Percentiles rank a stretch among this genome's conserved stretches.
Evolutionary conservation across 148 eudicot species (phyloP).

Genomic region (Silene latifolia): DNA sequence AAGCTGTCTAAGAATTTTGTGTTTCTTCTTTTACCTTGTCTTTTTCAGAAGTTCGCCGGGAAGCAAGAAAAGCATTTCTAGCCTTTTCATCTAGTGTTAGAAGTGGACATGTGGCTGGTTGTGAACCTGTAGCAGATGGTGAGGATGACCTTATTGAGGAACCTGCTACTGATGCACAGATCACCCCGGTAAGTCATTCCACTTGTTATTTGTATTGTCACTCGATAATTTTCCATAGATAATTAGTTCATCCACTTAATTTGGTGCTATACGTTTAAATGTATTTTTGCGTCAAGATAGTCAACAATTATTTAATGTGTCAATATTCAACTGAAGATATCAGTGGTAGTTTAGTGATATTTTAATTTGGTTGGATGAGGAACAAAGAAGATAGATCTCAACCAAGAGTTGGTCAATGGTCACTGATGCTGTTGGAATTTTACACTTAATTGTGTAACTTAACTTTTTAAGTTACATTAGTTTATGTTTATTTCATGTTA

Average conservation of each 20-base stretch:
- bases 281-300: too few species aligned
- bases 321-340: background rate
- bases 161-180: slow-evolving; percentile 36
- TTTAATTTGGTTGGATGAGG: slow-evolving; percentile 1
- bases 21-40: background rate
- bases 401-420: background rate
- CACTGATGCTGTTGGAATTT: too few species aligned
- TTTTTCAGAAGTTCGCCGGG: slow-evolving; percentile 58
- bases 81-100: slow-evolving; percentile 53
- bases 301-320: background rate
- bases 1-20: background rate
- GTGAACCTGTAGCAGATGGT: slow-evolving; percentile 37
- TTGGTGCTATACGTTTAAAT: too few species aligned
- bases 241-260: background rate
- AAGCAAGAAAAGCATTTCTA: slow-evolving; percentile 83
- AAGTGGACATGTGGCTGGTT: slow-evolving; percentile 20
- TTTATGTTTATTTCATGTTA: too few species aligned
- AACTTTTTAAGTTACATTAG: too few species aligned
- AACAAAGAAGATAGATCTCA: background rate
- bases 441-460: too few species aligned
- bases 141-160: slow-evolving; percentile 33
- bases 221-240: background rate
- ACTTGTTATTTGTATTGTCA: background rate
- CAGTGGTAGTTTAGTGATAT: background rate
- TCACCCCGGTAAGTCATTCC: slow-evolving; percentile 48